Evolutionary conservation across 139 green algal species (phyloP), one percentile per base, ranked within the genome.

Genomic region (Closterium sp.): DNA sequence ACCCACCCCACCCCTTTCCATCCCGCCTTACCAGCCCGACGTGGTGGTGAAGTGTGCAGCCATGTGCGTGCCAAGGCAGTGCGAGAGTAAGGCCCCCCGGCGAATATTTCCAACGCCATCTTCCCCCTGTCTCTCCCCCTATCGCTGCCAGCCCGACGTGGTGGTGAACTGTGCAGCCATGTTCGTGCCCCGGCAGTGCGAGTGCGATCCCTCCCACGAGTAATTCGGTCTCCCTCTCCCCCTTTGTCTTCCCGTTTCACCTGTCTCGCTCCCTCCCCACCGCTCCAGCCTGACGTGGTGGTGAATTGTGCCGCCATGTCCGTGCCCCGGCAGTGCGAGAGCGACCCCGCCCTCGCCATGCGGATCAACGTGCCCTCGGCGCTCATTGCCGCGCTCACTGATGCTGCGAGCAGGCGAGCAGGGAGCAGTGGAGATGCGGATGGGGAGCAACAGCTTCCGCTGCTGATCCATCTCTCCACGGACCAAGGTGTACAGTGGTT

Each of bases 401-500:
- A 66, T 10, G 38, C 38, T 9, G 3, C 38, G 16, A 10, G 35
- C 69, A 69, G 64, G 92, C 43, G 36, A 32, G 35, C 87, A 31
- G 28, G 81, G 2, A 85, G 81, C 81, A 85, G 81, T 85, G 81
- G 12, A 34, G 21, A 10, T 19, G 81, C 10, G 2, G 81, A 31
- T 85, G 81, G n/a, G 81, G 1, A 96, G 32, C 88, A 95, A 8
- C 93, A 0, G 33, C 35, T 23, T 32, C 95, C 96, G 21, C 88
- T 96, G 8, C 92, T 98, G 2, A 92, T 97, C 1, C 96, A 98
- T 92, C 85, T 98, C 23, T 97, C 95, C 16, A 98, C 96, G 10
- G 97, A 98, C 89, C 96, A 98, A 85, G 84, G 23, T 97, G 94
- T 88, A 28, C 55, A 7, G 33, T 30, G 21, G 28, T 64, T 38